phyloP scores from a whole-genome alignment of 164 flowering plant species.

The Protea cynaroides region DNA sequence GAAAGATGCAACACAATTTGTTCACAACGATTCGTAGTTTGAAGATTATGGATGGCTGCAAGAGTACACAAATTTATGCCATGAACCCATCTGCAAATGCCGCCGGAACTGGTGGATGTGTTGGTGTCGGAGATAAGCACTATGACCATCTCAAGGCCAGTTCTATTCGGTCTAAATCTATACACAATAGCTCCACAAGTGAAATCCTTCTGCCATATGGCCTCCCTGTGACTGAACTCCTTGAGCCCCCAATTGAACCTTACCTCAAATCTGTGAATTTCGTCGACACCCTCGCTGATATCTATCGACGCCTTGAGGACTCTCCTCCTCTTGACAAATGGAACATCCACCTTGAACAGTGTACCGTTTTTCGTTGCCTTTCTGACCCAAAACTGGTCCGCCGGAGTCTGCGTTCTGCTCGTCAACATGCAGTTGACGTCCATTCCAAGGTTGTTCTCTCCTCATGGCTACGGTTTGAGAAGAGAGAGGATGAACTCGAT shows the following conservation, averaged over 20 bases:
- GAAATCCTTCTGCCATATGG: constrained; percentile 43
- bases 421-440: constrained; percentile 57
- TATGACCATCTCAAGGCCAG: constrained; percentile 12
- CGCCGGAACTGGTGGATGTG: neutral
- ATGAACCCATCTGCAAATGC: constrained; percentile 20
- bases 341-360: constrained; percentile 46
- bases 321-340: constrained; percentile 36
- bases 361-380: constrained; percentile 41
- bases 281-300: constrained; percentile 52
- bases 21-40: constrained; percentile 34
- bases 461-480: constrained; percentile 75
- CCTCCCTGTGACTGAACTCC: constrained; percentile 33
- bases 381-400: constrained; percentile 66
- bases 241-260: constrained; percentile 72
- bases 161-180: constrained; percentile 22
- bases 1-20: constrained; percentile 30
- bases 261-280: constrained; percentile 43
- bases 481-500: constrained; percentile 70
- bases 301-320: constrained; percentile 38
- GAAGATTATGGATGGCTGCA: constrained; percentile 50
- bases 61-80: constrained; percentile 53
- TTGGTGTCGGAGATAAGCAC: constrained; percentile 16
- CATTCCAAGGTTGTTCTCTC: constrained; percentile 67
- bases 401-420: constrained; percentile 49
- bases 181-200: constrained; percentile 7